phyloP scores from a whole-genome alignment of 345 rosid genomes.

The Hibiscus trionum region DNA sequence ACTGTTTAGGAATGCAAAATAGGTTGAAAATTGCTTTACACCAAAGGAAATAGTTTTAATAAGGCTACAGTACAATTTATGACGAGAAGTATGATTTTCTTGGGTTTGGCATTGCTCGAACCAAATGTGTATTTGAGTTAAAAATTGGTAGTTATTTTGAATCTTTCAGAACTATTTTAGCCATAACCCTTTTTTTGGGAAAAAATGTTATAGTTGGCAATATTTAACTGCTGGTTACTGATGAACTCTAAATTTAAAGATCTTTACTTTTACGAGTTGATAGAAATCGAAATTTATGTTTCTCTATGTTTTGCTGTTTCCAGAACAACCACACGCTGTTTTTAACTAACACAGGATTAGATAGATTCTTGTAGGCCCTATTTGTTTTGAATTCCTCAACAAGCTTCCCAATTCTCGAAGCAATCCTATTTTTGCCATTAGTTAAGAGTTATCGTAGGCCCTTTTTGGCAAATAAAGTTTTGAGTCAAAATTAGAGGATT shows the following conservation, averaged over 20 bases:
- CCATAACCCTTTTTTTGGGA: neutral
- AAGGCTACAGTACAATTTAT: neutral
- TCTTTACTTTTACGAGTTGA: neutral
- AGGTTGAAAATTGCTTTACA: neutral
- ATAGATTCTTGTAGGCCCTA: neutral
- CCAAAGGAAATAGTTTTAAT: neutral
- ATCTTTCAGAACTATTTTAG: neutral
- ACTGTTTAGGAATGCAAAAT: neutral
- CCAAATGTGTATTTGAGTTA: neutral
- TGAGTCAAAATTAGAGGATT: too few relatives aligned
- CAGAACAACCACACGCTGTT: neutral
- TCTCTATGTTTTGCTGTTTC: neutral
- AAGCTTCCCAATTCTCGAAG: neutral
- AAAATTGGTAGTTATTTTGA: neutral
- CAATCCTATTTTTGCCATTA: neutral
- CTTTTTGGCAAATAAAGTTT: too few relatives aligned
- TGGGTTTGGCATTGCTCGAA: neutral
- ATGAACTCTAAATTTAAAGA: neutral
- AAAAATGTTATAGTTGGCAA: neutral
- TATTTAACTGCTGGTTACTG: neutral
- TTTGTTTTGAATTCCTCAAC: neutral
- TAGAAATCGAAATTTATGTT: neutral
- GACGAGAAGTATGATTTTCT: neutral
- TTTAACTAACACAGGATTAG: neutral
- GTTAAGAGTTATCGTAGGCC: too few relatives aligned